Evolutionary conservation across 345 rosid species (phyloP).

Genomic region (Hirschfeldia incana): DNA sequence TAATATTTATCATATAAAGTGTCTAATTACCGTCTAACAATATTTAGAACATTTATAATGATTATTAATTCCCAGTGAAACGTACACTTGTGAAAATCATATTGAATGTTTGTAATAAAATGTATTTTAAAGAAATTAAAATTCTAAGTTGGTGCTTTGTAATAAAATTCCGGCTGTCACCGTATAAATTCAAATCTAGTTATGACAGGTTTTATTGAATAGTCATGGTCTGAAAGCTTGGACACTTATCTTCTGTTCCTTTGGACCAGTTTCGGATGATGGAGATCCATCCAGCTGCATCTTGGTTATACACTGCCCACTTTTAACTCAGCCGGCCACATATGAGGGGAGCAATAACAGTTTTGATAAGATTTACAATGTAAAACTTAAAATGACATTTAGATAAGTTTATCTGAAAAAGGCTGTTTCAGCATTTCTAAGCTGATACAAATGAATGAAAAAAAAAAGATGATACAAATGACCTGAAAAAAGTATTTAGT

Average conservation of each 20-base stretch:
- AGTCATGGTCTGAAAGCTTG: slow-evolving; percentile 22
- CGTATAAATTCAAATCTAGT: background rate
- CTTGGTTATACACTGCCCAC: slow-evolving; percentile 24
- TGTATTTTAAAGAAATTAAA: background rate
- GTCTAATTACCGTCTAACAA: too few relatives aligned
- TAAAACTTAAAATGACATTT: background rate
- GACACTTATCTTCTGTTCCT: slow-evolving; percentile 7
- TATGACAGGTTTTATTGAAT: background rate
- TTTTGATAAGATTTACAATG: background rate
- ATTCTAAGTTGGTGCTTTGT: background rate
- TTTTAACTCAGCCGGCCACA: background rate
- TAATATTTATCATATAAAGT: too few relatives aligned
- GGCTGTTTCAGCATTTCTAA: background rate
- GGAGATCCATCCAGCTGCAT: slow-evolving; percentile 30
- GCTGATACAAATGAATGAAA: background rate
- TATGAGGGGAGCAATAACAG: background rate
- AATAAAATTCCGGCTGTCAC: background rate
- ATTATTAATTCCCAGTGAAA: too few relatives aligned
- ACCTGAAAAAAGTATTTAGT: background rate
- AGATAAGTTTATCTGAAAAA: background rate
- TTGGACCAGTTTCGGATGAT: slow-evolving; percentile 28
- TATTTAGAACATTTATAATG: too few relatives aligned
- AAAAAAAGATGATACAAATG: background rate
- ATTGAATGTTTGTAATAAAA: too few relatives aligned
- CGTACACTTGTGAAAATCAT: too few relatives aligned